phyloP scores from a whole-genome alignment of 2,329 filamentous ascomycete species.

The Phyllosticta citriasiana region DNA sequence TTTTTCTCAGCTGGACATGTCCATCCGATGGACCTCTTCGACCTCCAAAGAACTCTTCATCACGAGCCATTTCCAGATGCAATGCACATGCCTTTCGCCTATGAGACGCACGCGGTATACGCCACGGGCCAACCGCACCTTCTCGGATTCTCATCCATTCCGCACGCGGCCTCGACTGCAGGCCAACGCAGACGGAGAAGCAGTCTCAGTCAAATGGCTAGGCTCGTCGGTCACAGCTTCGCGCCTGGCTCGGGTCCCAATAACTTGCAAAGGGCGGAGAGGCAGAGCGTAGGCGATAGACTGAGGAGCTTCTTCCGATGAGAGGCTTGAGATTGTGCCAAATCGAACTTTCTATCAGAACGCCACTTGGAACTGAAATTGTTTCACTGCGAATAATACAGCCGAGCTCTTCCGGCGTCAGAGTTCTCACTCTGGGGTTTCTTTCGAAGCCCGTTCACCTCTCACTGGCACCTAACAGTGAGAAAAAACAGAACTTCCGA shows the following conservation, averaged over 20 bases:
- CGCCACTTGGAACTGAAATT: not conserved
- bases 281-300: constrained; percentile 4
- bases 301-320: constrained; percentile 3
- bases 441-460: too few species aligned
- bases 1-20: not conserved
- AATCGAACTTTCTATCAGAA: not conserved
- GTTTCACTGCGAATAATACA: not conserved
- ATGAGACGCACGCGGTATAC: not conserved
- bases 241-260: not conserved
- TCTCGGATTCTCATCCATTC: not conserved
- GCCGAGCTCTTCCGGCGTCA: not conserved
- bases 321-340: not conserved
- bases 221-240: constrained; percentile 2
- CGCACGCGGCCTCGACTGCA: not conserved
- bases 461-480: too few species aligned
- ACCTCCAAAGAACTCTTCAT: not conserved
- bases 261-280: not conserved
- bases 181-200: constrained; percentile 1
- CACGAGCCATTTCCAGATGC: not conserved
- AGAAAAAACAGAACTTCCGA: too few species aligned
- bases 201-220: not conserved
- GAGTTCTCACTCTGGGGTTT: too few species aligned
- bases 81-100: not conserved
- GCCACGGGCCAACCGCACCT: not conserved
- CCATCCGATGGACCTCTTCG: not conserved